Conservation (phyloP, 164 flowering plant species). For the Aristolochia californica region DNA sequence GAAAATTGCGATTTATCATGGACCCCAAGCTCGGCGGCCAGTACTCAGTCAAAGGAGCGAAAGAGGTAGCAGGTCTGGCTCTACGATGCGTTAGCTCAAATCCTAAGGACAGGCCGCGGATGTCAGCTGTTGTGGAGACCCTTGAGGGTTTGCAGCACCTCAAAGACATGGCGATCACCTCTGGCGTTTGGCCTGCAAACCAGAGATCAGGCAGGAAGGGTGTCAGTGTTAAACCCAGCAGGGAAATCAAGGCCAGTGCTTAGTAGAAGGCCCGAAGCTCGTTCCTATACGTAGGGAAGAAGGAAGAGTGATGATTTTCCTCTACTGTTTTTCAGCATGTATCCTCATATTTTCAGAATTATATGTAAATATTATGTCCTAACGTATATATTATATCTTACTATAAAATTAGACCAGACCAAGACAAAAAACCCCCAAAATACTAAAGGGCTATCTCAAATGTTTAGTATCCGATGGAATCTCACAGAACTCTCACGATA, state of each 20-base stretch:
- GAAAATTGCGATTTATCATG: conserved; percentile 57
- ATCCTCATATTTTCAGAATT: too few relatives aligned
- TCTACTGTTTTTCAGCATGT: too few relatives aligned
- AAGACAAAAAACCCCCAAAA: too few relatives aligned
- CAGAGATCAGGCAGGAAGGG: conserved; percentile 24
- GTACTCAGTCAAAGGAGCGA: conserved; percentile 81
- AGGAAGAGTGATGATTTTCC: not conserved
- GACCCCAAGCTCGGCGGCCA: conserved; percentile 81
- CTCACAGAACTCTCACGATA: too few relatives aligned
- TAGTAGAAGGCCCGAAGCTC: conserved; percentile 11
- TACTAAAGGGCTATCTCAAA: too few relatives aligned
- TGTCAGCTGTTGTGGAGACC: conserved; percentile 47
- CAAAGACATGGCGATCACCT: conserved; percentile 71
- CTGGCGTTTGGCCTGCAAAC: conserved; percentile 62
- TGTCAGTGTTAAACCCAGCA: conserved; percentile 18
- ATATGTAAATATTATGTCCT: not conserved
- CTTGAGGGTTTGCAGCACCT: conserved; percentile 49
- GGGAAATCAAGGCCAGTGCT: conserved; percentile 17
- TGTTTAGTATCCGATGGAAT: too few relatives aligned
- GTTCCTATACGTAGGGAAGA: not conserved
- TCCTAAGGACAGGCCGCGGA: conserved; percentile 78
- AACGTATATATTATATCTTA: not conserved
- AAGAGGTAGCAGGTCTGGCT: conserved; percentile 62
- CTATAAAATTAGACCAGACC: too few relatives aligned
- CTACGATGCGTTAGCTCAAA: conserved; percentile 56